Conservation (phyloP, 495 filamentous ascomycete species). For the Podospora australis region DNA sequence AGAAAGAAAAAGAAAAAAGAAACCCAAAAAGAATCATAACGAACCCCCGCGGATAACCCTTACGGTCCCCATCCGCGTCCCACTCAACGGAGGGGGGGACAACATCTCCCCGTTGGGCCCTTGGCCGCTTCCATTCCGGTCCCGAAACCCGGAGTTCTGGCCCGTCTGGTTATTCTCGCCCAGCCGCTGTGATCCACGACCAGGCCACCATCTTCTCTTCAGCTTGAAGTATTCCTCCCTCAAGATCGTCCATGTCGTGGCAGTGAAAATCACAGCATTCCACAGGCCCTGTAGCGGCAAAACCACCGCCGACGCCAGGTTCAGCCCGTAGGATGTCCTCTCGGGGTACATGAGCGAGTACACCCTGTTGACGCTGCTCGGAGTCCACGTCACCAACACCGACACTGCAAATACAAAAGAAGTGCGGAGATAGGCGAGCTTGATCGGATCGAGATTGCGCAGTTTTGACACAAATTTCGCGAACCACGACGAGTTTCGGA, state of each 20-base stretch:
- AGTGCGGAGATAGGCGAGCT: constrained; percentile 71
- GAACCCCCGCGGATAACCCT: constrained; percentile 13
- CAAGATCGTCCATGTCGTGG: constrained; percentile 43
- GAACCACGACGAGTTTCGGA: neutral
- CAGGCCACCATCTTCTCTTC: neutral
- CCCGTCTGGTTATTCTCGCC: neutral
- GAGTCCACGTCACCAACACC: constrained; percentile 77
- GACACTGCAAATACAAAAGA: constrained; percentile 77
- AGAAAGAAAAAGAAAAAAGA: neutral
- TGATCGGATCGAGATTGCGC: constrained; percentile 49
- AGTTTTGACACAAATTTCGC: constrained; percentile 23
- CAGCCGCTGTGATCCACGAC: neutral
- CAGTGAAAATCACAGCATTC: constrained; percentile 74
- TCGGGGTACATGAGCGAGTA: constrained; percentile 58
- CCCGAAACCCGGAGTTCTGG: neutral
- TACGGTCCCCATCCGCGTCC: constrained; percentile 6
- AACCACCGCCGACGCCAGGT: constrained; percentile 63
- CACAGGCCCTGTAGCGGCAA: constrained; percentile 81
- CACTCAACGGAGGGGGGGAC: too few species aligned
- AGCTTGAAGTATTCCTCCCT: constrained; percentile 23
- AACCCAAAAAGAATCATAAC: constrained; percentile 6
- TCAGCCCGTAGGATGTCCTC: constrained; percentile 56
- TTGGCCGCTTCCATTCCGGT: neutral
- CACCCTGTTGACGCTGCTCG: constrained; percentile 69
- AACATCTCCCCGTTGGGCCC: too few species aligned